Base-by-base conservation (phyloP, 805 yeast genomes). In the Barnettozyma californica region DNA sequence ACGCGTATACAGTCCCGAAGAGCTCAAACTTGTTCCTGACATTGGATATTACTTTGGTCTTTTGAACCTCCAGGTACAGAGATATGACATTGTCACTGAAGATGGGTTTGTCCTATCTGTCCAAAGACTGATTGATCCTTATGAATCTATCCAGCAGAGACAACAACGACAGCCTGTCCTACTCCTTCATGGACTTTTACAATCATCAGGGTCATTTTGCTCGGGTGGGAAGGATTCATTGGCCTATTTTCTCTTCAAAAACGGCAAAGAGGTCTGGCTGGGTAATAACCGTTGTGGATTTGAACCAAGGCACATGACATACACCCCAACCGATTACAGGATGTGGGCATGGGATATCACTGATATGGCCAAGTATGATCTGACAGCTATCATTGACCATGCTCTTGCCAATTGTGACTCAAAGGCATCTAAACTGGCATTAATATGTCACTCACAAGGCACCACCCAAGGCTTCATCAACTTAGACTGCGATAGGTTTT, bases 331-430 rank as follows among this genome's bases (percentile, higher is more conserved):
- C 48, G 75, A 77, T 55, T 71, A 72, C 1, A 59, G 70, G 44
- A 86, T 85, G 80, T 92, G 99, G 99, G 82, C 86, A 55, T 92
- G 99, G 99, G 92, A 87, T 60, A 75, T 94, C 44, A 67, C 74
- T n/a, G 92, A 88, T 41, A 80, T 94, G 82, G 92, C 91, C 0
- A 72, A 74, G 49, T 78, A 71, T 58, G 99, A 92, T 63, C 65
- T 94, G 38, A 86, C 95, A 1, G 74, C 87, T 18, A 69, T 92
- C 66, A 72, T 91, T 9, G 77, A 82, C 33, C 74, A 76, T 47
- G 84, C 90, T 1, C 63, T 82, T 33, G 50, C 62, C 2, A 61
- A 58, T 20, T 65, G 77, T 0, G 59, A 60, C 6, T 55, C 64
- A 2, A 52, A 52, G 9, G 65, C 75, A 0, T 54, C 60, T 2